These are phyloP conservation scores for Mucor irregularis DNA, from an alignment of 371 early-diverging fungal species.

Conservation along the genomic window DNA sequence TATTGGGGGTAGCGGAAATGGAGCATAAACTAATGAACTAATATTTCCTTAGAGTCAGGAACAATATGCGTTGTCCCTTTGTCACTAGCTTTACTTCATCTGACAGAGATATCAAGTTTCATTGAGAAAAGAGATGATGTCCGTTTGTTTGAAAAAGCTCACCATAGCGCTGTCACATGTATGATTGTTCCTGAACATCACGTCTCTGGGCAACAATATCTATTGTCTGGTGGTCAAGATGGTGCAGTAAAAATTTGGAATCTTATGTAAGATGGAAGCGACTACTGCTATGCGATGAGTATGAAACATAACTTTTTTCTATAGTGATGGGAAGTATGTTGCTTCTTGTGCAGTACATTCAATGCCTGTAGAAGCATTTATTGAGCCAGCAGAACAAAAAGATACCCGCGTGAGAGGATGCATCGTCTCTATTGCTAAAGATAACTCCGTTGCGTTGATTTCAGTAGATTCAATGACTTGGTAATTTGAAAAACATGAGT, in stretches of 20 bases:
- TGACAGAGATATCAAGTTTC: constrained; percentile 29
- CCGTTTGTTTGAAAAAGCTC: constrained; percentile 45
- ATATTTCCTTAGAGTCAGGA: constrained; percentile 64
- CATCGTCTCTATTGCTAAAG: constrained; percentile 68
- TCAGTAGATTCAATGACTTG: constrained; percentile 76
- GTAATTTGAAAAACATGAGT: constrained; percentile 36
- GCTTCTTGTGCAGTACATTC: constrained; percentile 69
- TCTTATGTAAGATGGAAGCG: constrained; percentile 61
- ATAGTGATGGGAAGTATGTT: constrained; percentile 60
- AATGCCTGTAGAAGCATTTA: constrained; percentile 57
- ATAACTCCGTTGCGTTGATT: constrained; percentile 70
- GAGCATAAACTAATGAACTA: no score
- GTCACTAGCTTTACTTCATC: constrained; percentile 42
- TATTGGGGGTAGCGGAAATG: no score
- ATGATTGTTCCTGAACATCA: constrained; percentile 56
- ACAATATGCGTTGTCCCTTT: constrained; percentile 53
- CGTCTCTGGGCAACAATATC: constrained; percentile 48
- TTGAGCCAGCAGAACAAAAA: constrained; percentile 64
- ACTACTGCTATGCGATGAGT: not conserved
- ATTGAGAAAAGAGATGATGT: constrained; percentile 21
- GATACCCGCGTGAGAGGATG: constrained; percentile 59
- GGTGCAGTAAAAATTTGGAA: constrained; percentile 80
- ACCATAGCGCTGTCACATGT: constrained; percentile 57
- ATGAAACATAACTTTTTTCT: not conserved
- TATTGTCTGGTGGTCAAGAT: constrained; percentile 67